Conservation (phyloP, 768 basidiomycete species). For the Mycena metata region DNA sequence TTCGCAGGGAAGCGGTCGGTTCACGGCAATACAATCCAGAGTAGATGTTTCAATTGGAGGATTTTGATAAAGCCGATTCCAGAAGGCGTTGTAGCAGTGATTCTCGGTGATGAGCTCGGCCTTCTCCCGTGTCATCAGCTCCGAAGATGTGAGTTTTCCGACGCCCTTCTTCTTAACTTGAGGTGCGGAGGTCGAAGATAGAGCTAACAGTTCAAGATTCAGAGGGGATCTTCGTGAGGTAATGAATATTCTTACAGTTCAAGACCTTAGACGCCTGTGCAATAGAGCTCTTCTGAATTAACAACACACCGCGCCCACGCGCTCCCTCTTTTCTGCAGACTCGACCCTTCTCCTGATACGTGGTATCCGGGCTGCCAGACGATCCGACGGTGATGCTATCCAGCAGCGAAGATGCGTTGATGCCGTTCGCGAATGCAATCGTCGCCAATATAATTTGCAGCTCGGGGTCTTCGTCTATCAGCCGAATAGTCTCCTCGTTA, state of each 20-base stretch:
- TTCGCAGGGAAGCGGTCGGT: neutral
- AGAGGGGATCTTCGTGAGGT: neutral
- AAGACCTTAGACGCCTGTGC: neutral
- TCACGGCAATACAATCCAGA: neutral
- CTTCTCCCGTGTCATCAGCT: neutral
- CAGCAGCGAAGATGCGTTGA: conserved; percentile 5
- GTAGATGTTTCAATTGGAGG: neutral
- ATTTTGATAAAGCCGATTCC: neutral
- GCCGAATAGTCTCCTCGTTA: too few species aligned
- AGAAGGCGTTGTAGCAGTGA: neutral
- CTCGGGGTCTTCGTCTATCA: conserved; percentile 17
- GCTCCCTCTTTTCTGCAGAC: neutral
- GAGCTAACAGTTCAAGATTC: neutral
- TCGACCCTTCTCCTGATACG: conserved; percentile 15
- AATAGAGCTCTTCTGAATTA: neutral
- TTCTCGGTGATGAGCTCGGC: neutral
- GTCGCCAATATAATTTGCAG: conserved; percentile 17
- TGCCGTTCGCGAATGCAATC: conserved; percentile 19
- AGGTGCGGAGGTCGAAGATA: neutral
- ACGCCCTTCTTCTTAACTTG: neutral
- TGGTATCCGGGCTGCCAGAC: neutral
- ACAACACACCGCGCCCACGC: neutral
- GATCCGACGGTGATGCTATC: conserved; percentile 8
- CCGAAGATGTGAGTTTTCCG: neutral
- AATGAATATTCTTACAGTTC: neutral